Evolutionary conservation across 257 asterid genomes (phyloP), one percentile per base, ranked within the genome.

Genomic region (Avicennia marina): DNA sequence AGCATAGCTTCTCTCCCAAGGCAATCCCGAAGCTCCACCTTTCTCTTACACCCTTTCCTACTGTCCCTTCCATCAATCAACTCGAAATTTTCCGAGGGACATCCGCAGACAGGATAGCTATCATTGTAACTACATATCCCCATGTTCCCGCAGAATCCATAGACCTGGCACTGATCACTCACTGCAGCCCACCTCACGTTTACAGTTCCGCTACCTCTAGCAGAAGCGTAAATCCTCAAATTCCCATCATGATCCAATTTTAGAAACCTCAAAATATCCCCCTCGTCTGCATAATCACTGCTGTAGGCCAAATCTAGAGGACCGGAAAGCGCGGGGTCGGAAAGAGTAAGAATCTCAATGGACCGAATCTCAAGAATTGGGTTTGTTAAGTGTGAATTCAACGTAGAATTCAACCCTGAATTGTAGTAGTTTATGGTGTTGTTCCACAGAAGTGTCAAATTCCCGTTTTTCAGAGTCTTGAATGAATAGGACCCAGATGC

Each of bases 221-320:
- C 21, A n/a, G 87, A 78, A 62, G 81, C 82, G 43, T 85, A 85
- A 64, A 80, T 84, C 71, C 93, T 81, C 76, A 87, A 49, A 60
- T 87, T 87, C 3, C 96, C 96, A 78, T 87, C 96, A 65, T 40
- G 51, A 16, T 81, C 96, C 69, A 87, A 34, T 68, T 78, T 76
- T 53, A 87, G 77, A 57, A 78, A 84, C 73, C 82, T 78, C 41
- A 84, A 22, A n/a, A 56, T 42, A 20, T 45, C 52, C 18, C 65
- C 72, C 4, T 58, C 67, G 25, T 81, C 85, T 12, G 85, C 86
- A 60, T 73, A 87, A 42, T 78, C 85, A 67, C 73, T 80, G 17
- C 87, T 74, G 46, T 70, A 75, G 26, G 79, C 89, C 64, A 80
- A 71, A 1, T 43, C 22, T 6, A 74, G 44, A 13, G 79, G 74